Evolutionary conservation across 495 filamentous ascomycete genomes (phyloP), one percentile per base, ranked within the genome.

Genomic region (Podospora appendiculata): DNA sequence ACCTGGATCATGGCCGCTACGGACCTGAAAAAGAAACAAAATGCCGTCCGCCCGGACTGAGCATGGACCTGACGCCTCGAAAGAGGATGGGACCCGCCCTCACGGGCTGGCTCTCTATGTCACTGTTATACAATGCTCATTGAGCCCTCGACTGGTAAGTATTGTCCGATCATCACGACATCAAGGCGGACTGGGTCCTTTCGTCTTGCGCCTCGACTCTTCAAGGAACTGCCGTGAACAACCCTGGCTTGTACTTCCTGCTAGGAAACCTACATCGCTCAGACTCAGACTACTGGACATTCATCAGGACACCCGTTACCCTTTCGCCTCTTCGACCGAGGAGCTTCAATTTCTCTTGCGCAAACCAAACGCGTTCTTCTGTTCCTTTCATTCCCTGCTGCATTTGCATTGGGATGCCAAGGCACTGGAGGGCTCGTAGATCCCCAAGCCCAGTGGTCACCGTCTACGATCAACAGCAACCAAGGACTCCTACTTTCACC

Each of bases 121-220:
- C 39, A 43, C 41, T 47, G 42, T 47, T 45, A 60, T 60, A 50
- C 41, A 40, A 50, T 32, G 42, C 53, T 51, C 49, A 50, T 32
- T 25, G 57, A 60, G 54, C 53, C 16, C 8, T 34, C 34, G 12
- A 40, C n/a, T 32, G 32, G 57, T 60, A 51, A 60, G 57, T 60
- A 51, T 60, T 16, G 43, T 50, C 54, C 57, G 48, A 25, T 51
- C 25, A 25, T 25, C 36, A 42, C 41, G 44, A 50, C 32, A 46
- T 44, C 41, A 19, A 8, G 40, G 53, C 51, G 42, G 32, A 53
- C 43, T 42, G 44, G 52, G 53, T 52, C 16, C 43, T 14, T 14
- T n/a, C 32, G 6, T 41, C 12, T 42, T 34, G n/a, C 38, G 16
- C 33, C 42, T 40, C 34, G 34, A 52, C 18, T 43, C 46, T 32